Evolutionary conservation across 1,284 basidiomycete genomes (phyloP).

Genomic region (Tilletiopsis washingtonensis): DNA sequence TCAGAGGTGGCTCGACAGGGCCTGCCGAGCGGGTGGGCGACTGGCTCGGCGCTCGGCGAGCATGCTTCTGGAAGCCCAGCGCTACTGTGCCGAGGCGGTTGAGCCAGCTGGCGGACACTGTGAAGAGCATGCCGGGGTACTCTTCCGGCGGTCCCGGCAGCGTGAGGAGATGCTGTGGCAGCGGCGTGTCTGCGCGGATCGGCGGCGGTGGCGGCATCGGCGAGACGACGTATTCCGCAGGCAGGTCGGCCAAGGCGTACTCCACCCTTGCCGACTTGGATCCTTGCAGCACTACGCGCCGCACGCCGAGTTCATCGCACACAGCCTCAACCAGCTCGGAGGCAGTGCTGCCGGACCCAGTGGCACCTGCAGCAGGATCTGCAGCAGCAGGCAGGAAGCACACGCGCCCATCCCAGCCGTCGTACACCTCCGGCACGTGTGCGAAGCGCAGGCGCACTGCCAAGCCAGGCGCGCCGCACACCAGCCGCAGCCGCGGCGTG

Average conservation of each 20-base stretch:
- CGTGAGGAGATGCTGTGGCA: slow-evolving; percentile 12
- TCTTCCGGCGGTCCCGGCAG: slow-evolving; percentile 7
- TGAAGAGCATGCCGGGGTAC: slow-evolving; percentile 26
- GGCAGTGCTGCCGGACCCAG: slow-evolving; percentile 14
- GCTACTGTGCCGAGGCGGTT: slow-evolving; percentile 44
- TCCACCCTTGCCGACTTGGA: slow-evolving; percentile 46
- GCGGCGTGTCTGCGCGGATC: slow-evolving; percentile 8
- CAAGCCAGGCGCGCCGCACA: slow-evolving; percentile 57
- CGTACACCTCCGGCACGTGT: slow-evolving; percentile 69
- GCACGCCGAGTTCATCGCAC: slow-evolving; percentile 62
- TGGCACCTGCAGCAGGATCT: slow-evolving; percentile 2
- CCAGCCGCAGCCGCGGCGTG: slow-evolving; percentile 60
- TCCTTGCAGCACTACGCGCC: slow-evolving; percentile 51
- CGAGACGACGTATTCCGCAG: slow-evolving; percentile 1
- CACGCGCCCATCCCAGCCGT: slow-evolving; percentile 46
- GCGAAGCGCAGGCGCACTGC: slow-evolving; percentile 57
- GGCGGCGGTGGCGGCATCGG: slow-evolving; percentile 26
- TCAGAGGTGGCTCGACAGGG: not conserved
- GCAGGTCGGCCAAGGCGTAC: slow-evolving; percentile 27
- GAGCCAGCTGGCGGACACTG: slow-evolving; percentile 45
- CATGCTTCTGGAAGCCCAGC: slow-evolving; percentile 35
- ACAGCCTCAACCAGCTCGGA: slow-evolving; percentile 51
- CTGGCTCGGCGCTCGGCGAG: slow-evolving; percentile 9
- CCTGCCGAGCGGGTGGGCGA: not conserved
- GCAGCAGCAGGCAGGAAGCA: slow-evolving; percentile 26